Evolutionary conservation across 2,329 filamentous ascomycete genomes (phyloP).

Genomic region (Alternaria novae-zelandiae): DNA sequence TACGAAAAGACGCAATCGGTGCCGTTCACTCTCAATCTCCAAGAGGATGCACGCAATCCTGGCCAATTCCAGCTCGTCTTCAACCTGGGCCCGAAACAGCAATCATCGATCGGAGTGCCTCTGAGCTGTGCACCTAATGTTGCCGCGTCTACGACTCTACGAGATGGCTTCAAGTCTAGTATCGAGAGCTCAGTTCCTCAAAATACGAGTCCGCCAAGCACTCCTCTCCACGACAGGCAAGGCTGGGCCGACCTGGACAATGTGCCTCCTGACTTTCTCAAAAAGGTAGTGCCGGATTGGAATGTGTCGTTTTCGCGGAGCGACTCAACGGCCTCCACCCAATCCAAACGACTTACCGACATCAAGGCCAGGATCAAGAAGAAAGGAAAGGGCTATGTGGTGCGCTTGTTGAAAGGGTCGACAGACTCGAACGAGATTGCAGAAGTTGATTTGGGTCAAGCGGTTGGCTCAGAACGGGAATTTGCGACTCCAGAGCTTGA

Average conservation of each 20-base stretch:
- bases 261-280: slow-evolving; percentile 36
- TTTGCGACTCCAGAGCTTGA: slow-evolving; percentile 26
- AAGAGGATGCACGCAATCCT: slow-evolving; percentile 38
- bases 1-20: slow-evolving; percentile 36
- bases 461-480: too few species aligned
- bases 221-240: slow-evolving; percentile 31
- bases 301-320: slow-evolving; percentile 34
- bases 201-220: slow-evolving; percentile 33
- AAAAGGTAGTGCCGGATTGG: slow-evolving; percentile 42
- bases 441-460: slow-evolving; percentile 24
- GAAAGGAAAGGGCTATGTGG: slow-evolving; percentile 42
- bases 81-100: slow-evolving; percentile 30
- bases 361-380: slow-evolving; percentile 44
- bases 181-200: slow-evolving; percentile 22
- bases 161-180: slow-evolving; percentile 22
- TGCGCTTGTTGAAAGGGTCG: slow-evolving; percentile 38
- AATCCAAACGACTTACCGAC: slow-evolving; percentile 34
- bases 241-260: slow-evolving; percentile 39
- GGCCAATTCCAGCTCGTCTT: slow-evolving; percentile 42
- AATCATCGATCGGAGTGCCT: slow-evolving; percentile 4
- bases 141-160: slow-evolving; percentile 18
- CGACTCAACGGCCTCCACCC: slow-evolving; percentile 32
- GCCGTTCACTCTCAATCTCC: slow-evolving; percentile 38
- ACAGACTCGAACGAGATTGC: slow-evolving; percentile 33
- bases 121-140: slow-evolving; percentile 12